Conservation (phyloP, 2,329 filamentous ascomycete species). For the Neophaeococcomyces aloes region DNA sequence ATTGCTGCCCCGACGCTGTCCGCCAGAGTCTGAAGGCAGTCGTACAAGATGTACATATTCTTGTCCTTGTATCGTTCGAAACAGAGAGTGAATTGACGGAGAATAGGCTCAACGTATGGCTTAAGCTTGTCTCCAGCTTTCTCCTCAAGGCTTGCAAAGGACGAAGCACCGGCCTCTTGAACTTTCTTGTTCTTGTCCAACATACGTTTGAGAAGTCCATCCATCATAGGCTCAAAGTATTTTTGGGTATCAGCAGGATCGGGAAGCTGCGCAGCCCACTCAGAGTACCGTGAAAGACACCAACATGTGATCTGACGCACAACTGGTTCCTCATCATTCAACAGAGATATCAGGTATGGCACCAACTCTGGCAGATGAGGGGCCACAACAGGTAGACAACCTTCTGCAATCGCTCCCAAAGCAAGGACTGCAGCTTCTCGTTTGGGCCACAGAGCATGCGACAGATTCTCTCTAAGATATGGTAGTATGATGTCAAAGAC, state of each 20-base stretch:
- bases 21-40: constrained; percentile 93
- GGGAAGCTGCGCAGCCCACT: constrained; percentile 72
- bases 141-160: constrained; percentile 91
- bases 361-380: constrained; percentile 86
- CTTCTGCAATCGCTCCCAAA: constrained; percentile 86
- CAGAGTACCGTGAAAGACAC: constrained; percentile 87
- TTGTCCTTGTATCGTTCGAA: constrained; percentile 95
- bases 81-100: constrained; percentile 83
- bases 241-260: constrained; percentile 57
- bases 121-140: constrained; percentile 71
- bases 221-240: constrained; percentile 94
- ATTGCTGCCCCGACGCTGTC: constrained; percentile 78
- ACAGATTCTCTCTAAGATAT: constrained; percentile 81
- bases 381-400: constrained; percentile 79
- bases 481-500: constrained; percentile 89
- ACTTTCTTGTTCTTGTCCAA: constrained; percentile 96
- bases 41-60: constrained; percentile 98
- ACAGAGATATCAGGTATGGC: constrained; percentile 75
- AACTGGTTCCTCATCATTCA: constrained; percentile 77
- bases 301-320: constrained; percentile 96
- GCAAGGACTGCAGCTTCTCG: constrained; percentile 90
- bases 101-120: constrained; percentile 80
- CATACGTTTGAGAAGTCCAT: constrained; percentile 88
- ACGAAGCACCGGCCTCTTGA: constrained; percentile 89
- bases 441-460: constrained; percentile 79